Evolutionary conservation across 139 green algal genomes (phyloP).

Genomic region (Picochlorum sp.): DNA sequence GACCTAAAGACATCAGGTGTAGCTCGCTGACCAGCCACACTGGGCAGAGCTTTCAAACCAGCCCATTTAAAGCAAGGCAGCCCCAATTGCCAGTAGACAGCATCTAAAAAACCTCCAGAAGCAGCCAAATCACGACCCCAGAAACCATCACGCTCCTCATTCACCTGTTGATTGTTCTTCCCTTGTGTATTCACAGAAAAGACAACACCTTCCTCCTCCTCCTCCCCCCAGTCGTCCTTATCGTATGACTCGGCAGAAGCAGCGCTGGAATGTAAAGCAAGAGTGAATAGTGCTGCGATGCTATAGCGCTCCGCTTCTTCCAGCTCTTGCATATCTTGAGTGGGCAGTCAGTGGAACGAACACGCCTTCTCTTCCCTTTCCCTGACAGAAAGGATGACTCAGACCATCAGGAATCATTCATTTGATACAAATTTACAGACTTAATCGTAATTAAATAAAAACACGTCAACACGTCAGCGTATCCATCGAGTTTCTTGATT

Average conservation of each 20-base stretch:
- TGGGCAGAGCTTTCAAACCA: slow-evolving; percentile 33
- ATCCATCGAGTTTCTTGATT: too few species aligned
- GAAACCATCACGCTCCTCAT: slow-evolving; percentile 26
- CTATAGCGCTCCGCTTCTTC: slow-evolving; percentile 50
- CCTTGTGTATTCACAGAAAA: neutral
- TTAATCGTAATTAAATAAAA: too few species aligned
- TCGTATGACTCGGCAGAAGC: neutral
- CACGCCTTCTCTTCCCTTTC: too few species aligned
- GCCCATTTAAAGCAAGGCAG: slow-evolving; percentile 29
- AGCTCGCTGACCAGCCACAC: slow-evolving; percentile 3
- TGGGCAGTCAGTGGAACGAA: too few species aligned
- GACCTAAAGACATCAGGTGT: slow-evolving; percentile 4
- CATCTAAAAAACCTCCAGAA: slow-evolving; percentile 37
- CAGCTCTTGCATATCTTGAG: slow-evolving; percentile 44
- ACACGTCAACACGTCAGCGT: too few species aligned
- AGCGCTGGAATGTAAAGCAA: slow-evolving; percentile 34
- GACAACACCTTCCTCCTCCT: neutral
- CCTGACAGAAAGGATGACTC: too few species aligned
- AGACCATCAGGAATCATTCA: too few species aligned
- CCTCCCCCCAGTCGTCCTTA: neutral
- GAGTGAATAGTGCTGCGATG: slow-evolving; percentile 49
- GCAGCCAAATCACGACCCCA: slow-evolving; percentile 56
- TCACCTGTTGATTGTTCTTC: slow-evolving; percentile 6
- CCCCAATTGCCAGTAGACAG: slow-evolving; percentile 30
- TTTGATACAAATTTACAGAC: too few species aligned